Evolutionary conservation across 2,329 filamentous ascomycete genomes (phyloP).

Genomic region (Metarhizium album): DNA sequence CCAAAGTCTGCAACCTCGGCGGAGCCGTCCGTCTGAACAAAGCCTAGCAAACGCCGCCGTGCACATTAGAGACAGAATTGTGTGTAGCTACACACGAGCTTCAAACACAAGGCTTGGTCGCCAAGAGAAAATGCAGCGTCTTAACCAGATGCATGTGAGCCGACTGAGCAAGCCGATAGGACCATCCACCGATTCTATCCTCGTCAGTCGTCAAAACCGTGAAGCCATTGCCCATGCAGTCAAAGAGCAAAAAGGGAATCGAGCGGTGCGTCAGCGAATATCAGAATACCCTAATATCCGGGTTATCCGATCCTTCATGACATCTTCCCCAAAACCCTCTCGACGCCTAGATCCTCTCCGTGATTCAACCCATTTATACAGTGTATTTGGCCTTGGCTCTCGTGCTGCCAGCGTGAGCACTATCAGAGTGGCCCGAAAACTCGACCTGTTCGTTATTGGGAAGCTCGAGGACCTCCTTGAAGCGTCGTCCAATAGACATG

Average conservation of each 20-base stretch:
- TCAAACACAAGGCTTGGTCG: neutral
- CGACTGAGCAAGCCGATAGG: neutral
- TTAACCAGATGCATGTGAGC: neutral
- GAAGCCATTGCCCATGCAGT: neutral
- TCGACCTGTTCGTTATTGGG: conserved; percentile 70
- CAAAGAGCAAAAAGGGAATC: neutral
- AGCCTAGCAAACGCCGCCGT: conserved; percentile 22
- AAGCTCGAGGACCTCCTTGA: conserved; percentile 86
- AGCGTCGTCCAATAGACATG: conserved; percentile 71
- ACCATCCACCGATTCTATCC: neutral
- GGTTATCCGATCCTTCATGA: conserved; percentile 16
- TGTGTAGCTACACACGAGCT: neutral
- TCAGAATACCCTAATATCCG: too few relatives aligned
- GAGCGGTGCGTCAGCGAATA: conserved; percentile 7
- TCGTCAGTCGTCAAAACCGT: conserved; percentile 2
- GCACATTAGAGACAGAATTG: conserved; percentile 11
- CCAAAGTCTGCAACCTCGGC: conserved; percentile 6
- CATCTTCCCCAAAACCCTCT: conserved; percentile 6
- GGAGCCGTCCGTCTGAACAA: conserved; percentile 10
- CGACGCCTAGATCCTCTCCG: neutral
- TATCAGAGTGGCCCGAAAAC: conserved; percentile 94
- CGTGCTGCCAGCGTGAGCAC: conserved; percentile 84
- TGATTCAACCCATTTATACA: conserved; percentile 44
- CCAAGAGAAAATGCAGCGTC: conserved; percentile 1
- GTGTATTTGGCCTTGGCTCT: conserved; percentile 90